phyloP scores from a whole-genome alignment of 2,329 filamentous ascomycete species.

The Fusarium sp. region DNA sequence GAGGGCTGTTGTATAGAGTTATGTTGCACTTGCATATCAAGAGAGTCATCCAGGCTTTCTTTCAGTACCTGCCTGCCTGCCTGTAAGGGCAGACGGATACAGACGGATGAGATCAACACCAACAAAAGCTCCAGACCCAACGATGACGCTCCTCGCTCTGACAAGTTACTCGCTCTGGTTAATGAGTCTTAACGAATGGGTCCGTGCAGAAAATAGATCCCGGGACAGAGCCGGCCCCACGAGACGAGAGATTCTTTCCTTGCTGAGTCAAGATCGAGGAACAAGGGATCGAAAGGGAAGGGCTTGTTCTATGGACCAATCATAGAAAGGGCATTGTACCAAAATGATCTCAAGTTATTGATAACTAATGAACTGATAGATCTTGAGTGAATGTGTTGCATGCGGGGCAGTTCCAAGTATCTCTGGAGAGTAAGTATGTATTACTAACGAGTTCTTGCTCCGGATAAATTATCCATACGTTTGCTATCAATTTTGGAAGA shows the following conservation, averaged over 20 bases:
- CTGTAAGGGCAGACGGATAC: background rate
- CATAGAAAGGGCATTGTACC: conserved; percentile 35
- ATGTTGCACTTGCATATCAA: background rate
- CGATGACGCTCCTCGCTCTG: conserved; percentile 31
- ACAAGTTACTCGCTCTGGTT: conserved; percentile 8
- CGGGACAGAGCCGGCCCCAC: conserved; percentile 25
- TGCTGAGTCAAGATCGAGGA: conserved; percentile 40
- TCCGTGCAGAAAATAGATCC: conserved; percentile 36
- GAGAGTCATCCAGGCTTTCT: conserved; percentile 2
- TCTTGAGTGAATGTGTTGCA: conserved; percentile 13
- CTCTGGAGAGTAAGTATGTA: background rate
- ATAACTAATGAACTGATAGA: conserved; percentile 25
- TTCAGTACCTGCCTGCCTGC: background rate
- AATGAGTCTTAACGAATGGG: conserved; percentile 29
- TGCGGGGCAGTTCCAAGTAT: conserved; percentile 7
- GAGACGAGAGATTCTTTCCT: conserved; percentile 10
- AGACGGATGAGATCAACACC: conserved; percentile 19
- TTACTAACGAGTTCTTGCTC: conserved; percentile 37
- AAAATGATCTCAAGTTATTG: conserved; percentile 22
- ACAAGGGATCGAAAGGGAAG: conserved; percentile 23
- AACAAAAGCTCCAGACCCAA: conserved; percentile 24
- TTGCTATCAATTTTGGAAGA: conserved; percentile 25
- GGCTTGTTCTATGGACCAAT: conserved; percentile 33
- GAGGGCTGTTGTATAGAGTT: background rate
- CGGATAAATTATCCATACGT: background rate